phyloP scores from a whole-genome alignment of 2,329 filamentous ascomycete genomes.

The Alternaria sp. region DNA sequence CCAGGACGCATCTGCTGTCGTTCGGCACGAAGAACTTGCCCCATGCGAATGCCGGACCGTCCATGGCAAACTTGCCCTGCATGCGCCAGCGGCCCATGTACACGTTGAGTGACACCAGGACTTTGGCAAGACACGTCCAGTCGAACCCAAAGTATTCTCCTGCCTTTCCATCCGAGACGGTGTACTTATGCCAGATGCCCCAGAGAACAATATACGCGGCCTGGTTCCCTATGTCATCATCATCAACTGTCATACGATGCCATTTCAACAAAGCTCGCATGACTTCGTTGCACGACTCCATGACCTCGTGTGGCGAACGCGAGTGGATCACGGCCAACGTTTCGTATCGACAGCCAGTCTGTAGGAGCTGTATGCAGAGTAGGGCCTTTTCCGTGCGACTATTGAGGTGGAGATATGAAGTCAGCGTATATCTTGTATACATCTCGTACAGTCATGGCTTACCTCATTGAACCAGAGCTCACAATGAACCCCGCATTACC shows the following conservation, averaged over 20 bases:
- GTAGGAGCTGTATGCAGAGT: conserved; percentile 37
- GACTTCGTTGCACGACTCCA: conserved; percentile 35
- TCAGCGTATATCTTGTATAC: not conserved
- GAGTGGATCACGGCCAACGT: conserved; percentile 41
- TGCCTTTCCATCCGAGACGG: conserved; percentile 10
- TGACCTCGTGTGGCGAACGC: conserved; percentile 36
- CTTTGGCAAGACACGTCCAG: conserved; percentile 29
- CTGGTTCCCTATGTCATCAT: conserved; percentile 9
- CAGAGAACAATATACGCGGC: conserved; percentile 29
- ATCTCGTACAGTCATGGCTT: not conserved
- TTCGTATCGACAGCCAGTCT: conserved; percentile 39
- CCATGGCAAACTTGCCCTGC: conserved; percentile 35
- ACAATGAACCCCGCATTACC: conserved; percentile 20
- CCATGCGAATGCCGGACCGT: conserved; percentile 35
- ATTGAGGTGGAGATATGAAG: not conserved
- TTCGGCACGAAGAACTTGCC: conserved; percentile 28
- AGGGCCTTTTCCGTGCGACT: conserved; percentile 39
- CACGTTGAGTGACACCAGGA: conserved; percentile 39
- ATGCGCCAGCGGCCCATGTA: conserved; percentile 43
- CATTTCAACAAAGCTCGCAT: conserved; percentile 35
- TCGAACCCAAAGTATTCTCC: conserved; percentile 36
- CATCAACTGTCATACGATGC: conserved; percentile 31
- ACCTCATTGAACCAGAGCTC: conserved; percentile 25
- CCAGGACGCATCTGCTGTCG: conserved; percentile 11
- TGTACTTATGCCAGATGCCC: conserved; percentile 29